Conservation (phyloP, 2,329 filamentous ascomycete genomes). For the Ilyonectria destructans region DNA sequence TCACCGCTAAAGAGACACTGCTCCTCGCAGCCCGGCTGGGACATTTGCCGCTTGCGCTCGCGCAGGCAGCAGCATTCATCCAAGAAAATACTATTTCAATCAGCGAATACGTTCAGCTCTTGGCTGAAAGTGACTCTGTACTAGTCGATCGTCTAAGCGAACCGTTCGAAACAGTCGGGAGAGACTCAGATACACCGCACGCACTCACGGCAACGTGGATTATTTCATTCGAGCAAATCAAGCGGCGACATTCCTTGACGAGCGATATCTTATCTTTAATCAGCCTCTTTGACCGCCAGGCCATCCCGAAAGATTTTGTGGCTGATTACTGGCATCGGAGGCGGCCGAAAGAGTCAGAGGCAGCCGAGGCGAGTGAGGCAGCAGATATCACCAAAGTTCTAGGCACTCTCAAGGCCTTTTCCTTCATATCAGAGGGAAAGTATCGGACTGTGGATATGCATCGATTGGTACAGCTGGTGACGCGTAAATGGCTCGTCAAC, state of each 20-base stretch:
- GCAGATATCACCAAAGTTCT: no score
- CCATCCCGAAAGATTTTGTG: slow-evolving; percentile 50
- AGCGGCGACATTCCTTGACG: slow-evolving; percentile 41
- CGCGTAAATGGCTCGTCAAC: no score
- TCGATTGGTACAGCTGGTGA: no score
- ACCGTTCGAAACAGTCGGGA: slow-evolving; percentile 48
- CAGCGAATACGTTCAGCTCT: slow-evolving; percentile 47
- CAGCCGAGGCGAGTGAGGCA: no score
- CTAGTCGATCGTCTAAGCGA: slow-evolving; percentile 47
- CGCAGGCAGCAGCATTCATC: slow-evolving; percentile 54
- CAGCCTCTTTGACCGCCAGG: slow-evolving; percentile 51
- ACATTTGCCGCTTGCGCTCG: slow-evolving; percentile 54
- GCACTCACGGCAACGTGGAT: slow-evolving; percentile 50
- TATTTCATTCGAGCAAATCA: slow-evolving; percentile 55
- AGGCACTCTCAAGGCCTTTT: no score
- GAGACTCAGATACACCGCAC: slow-evolving; percentile 46
- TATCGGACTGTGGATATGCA: no score
- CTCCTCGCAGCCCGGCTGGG: no score
- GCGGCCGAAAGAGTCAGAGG: no score
- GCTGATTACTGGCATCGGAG: no score
- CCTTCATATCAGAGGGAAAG: no score
- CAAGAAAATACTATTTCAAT: slow-evolving; percentile 45
- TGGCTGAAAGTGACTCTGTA: slow-evolving; percentile 38
- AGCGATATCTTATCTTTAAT: slow-evolving; percentile 54
- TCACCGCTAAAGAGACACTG: no score